A percentile compares a stretch with the other conserved stretches of the same genome.
Evolutionary conservation across 1,284 basidiomycete genomes (phyloP).

Genomic region (Marasmius tenuissimus): DNA sequence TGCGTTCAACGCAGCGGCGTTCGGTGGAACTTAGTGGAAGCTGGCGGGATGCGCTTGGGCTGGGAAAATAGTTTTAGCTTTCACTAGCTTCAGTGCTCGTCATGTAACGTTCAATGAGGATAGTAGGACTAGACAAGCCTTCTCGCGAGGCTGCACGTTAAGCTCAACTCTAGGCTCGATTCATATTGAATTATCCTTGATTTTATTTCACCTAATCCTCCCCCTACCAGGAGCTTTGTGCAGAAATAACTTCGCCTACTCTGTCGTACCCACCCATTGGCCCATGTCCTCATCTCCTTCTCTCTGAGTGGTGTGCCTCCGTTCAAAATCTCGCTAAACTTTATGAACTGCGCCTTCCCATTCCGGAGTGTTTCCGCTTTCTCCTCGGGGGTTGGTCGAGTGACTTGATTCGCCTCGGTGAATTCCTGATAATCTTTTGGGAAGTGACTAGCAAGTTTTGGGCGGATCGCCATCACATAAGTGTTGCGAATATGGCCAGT

Average conservation of each 20-base stretch:
- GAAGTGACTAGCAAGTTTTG: conserved; percentile 28
- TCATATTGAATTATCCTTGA: too few species aligned
- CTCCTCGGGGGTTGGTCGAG: conserved; percentile 23
- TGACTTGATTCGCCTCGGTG: conserved; percentile 19
- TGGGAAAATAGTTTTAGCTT: too few species aligned
- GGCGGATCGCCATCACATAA: conserved; percentile 15
- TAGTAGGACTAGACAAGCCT: too few species aligned
- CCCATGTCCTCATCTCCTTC: conserved; percentile 9
- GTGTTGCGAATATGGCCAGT: conserved; percentile 17
- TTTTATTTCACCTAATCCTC: too few species aligned
- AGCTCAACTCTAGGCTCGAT: too few species aligned
- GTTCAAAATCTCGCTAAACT: conserved; percentile 24
- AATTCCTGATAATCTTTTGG: conserved; percentile 30
- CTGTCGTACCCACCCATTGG: background rate
- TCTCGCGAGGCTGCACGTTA: too few species aligned
- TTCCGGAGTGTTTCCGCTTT: conserved; percentile 31
- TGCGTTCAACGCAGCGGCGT: background rate
- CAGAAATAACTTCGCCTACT: too few species aligned
- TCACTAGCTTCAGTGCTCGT: too few species aligned
- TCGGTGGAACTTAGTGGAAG: background rate
- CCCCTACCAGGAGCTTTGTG: too few species aligned
- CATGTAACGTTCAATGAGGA: too few species aligned
- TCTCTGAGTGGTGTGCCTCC: conserved; percentile 14
- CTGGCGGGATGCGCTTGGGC: too few species aligned
- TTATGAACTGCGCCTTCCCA: conserved; percentile 21